Evolutionary conservation across 2,329 filamentous ascomycete genomes (phyloP).

Genomic region (Grosmannia clavigera): DNA sequence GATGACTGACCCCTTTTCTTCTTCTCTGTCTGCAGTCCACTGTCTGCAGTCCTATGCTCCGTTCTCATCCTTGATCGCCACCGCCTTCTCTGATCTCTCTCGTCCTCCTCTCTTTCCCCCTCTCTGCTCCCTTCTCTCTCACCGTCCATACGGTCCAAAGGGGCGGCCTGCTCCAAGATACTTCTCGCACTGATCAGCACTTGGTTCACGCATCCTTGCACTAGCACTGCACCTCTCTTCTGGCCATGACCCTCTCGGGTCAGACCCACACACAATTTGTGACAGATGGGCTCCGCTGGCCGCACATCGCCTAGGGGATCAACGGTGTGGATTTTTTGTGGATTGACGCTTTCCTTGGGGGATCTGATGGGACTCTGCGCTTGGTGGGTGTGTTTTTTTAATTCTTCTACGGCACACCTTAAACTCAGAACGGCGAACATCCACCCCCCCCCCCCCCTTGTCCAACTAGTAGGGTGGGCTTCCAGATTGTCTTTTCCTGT

Average conservation of each 20-base stretch:
- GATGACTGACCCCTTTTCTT: not conserved
- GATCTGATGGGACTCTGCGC: conserved; percentile 5
- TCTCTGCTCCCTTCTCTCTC: not conserved
- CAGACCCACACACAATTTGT: conserved; percentile 42
- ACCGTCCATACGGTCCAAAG: not conserved
- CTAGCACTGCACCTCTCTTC: conserved; percentile 4
- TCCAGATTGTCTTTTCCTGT: not conserved
- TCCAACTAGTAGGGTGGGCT: not conserved
- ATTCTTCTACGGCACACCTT: not conserved
- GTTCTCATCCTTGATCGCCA: no score
- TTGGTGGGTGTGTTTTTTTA: not conserved
- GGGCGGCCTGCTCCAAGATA: not conserved
- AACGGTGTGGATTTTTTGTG: conserved; percentile 19
- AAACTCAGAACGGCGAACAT: not conserved
- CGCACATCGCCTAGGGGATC: conserved; percentile 32
- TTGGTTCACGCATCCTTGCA: conserved; percentile 15
- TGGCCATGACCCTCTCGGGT: conserved; percentile 13
- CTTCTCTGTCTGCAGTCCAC: no score
- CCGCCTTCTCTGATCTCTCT: no score
- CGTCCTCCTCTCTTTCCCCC: no score
- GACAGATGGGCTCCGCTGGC: conserved; percentile 34
- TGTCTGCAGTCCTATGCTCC: no score
- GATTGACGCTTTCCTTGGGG: conserved; percentile 1
- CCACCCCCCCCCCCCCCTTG: not conserved
- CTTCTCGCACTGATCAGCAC: conserved; percentile 12